Base-by-base conservation (phyloP, 2,329 filamentous ascomycete genomes). In the Fusarium brachygibbosum region DNA sequence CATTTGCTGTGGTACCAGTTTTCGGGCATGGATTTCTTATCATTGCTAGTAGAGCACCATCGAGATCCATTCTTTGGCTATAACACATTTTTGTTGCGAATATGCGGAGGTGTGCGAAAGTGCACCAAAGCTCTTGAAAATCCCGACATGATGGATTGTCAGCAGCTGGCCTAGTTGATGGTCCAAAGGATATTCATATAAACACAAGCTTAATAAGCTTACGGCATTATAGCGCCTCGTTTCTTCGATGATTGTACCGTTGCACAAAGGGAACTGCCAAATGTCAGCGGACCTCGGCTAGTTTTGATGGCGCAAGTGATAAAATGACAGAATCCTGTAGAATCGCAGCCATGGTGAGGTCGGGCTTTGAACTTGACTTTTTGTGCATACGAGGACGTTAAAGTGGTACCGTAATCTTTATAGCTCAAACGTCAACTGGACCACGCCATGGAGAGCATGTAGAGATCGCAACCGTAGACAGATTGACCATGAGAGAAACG, bases 1-100 rank as follows among this genome's bases (percentile, higher is more conserved):
- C 66, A 69, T 42, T 51, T 55, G 48, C 41, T 17, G 46, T 62
- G 23, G 37, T 37, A 46, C 21, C 34, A n/a, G 48, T 16, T 34
- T 29, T 32, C 52, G 28, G 44, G 21, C 28, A 32, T 17, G 13
- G 29, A 12, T 46, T 44, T 37, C 40, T 44, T 37, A 16, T 44
- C 50, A 48, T 46, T 25, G n/a, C 9, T 28, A n/a, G n/a, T n/a
- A 19, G 23, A 40, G 34, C 34, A 29, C 23, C 32, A 51, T 50
- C 32, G 48, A 50, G 48, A 38, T 50, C 34, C 17, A 17, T 29
- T 7, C n/a, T 45, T 25, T 45, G n/a, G 25, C 10, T 29, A 28
- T 28, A n/a, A n/a, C n/a, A 29, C 19, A 23, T 8, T 28, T 29
- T 29, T 14, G 10, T 8, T 19, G 23, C 25, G 21, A 16, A 12